Percentiles rank a stretch among this genome's conserved stretches.
Conservation (phyloP, 768 basidiomycete genomes). For the Coprinopsis cinerea region DNA sequence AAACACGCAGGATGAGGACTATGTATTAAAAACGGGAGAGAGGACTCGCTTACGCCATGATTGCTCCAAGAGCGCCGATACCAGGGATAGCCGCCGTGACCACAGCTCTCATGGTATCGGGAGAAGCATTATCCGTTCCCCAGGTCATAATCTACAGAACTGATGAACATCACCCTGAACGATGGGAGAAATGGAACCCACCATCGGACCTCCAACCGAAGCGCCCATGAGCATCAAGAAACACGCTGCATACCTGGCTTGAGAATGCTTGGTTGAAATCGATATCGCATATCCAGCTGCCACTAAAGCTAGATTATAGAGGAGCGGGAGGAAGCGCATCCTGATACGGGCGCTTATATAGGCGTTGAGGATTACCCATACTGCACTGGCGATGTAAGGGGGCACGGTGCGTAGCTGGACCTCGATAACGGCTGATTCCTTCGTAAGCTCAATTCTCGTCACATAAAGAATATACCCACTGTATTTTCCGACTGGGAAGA, state of each 20-base stretch:
- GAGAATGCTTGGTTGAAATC: constrained; percentile 32
- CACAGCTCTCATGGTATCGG: constrained; percentile 42
- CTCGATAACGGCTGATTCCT: constrained; percentile 31
- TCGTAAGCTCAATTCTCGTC: not conserved
- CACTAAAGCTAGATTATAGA: constrained; percentile 30
- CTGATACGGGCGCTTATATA: constrained; percentile 31
- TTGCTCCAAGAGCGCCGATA: constrained; percentile 38
- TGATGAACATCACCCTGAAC: not conserved
- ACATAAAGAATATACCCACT: constrained; percentile 21
- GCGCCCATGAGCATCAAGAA: constrained; percentile 38
- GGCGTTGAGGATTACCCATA: constrained; percentile 31
- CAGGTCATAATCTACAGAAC: constrained; percentile 32
- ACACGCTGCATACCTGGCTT: constrained; percentile 43
- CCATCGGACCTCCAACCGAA: constrained; percentile 31
- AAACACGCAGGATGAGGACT: not conserved
- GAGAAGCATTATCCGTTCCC: constrained; percentile 44
- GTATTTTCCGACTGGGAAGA: constrained; percentile 27
- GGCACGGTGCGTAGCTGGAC: constrained; percentile 44
- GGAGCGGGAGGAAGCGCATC: constrained; percentile 29
- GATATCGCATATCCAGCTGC: constrained; percentile 40
- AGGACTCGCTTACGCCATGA: constrained; percentile 37
- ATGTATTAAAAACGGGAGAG: not conserved
- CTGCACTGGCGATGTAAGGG: constrained; percentile 34
- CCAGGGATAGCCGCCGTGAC: constrained; percentile 39
- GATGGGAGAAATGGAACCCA: constrained; percentile 4